Conservation (phyloP, 176 grass and related monocot species). For the Triticum dicoccoides region DNA sequence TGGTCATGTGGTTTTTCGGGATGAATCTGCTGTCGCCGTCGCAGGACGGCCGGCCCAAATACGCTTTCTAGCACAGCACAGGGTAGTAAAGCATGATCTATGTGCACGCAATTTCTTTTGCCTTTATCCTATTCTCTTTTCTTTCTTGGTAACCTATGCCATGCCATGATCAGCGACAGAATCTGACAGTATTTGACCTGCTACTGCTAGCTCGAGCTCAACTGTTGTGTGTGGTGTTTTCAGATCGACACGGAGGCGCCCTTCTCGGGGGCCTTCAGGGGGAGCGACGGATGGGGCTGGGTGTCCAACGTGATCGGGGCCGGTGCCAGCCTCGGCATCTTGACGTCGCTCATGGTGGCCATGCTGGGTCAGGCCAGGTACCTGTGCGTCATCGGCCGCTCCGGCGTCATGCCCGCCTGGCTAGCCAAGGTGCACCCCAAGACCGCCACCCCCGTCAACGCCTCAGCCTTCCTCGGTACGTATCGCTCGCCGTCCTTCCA, state of each 20-base stretch:
- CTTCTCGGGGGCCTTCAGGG: slow-evolving; percentile 80
- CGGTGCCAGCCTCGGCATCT: slow-evolving; percentile 82
- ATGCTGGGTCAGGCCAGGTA: slow-evolving; percentile 95
- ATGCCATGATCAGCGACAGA: background rate
- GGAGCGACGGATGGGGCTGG: slow-evolving; percentile 55
- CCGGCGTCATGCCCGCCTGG: slow-evolving; percentile 73
- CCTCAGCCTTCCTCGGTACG: slow-evolving; percentile 78
- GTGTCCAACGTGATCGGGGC: slow-evolving; percentile 80
- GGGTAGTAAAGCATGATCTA: background rate
- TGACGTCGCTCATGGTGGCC: slow-evolving; percentile 87
- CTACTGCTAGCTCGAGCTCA: background rate
- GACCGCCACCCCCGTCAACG: slow-evolving; percentile 82
- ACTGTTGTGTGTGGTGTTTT: background rate
- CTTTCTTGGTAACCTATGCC: background rate
- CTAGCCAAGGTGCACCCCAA: slow-evolving; percentile 70
- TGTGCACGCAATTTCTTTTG: background rate
- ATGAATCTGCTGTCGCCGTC: slow-evolving; percentile 31
- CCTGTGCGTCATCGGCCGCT: slow-evolving; percentile 91
- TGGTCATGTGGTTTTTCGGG: background rate
- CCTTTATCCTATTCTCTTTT: background rate
- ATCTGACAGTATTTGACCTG: background rate
- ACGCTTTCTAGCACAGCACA: background rate
- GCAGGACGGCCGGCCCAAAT: background rate
- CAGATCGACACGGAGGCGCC: slow-evolving; percentile 87
- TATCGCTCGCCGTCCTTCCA: background rate